phyloP scores from a whole-genome alignment of 257 asterid species.

The Parsonsia alboflavescens region DNA sequence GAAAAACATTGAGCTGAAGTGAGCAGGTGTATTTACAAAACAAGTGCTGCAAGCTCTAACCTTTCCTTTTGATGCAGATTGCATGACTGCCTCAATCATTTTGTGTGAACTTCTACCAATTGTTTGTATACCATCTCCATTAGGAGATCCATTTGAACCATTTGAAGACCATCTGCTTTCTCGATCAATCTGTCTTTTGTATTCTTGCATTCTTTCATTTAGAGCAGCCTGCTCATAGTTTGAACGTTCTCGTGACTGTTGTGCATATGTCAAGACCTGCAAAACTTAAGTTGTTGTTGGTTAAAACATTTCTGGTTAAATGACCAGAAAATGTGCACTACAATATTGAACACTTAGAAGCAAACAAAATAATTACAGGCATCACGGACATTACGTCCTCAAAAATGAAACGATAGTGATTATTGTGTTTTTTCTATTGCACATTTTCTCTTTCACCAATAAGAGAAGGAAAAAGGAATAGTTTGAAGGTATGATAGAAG shows the following conservation, averaged over 20 bases:
- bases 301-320: neutral
- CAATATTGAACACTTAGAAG: slow-evolving; percentile 16
- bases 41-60: slow-evolving; percentile 28
- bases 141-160: slow-evolving; percentile 89
- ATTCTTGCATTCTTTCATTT: slow-evolving; percentile 96
- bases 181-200: slow-evolving; percentile 84
- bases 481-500: neutral
- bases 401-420: neutral
- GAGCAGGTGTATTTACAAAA: slow-evolving; percentile 16
- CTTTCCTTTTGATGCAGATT: slow-evolving; percentile 98
- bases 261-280: slow-evolving; percentile 95
- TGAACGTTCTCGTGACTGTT: slow-evolving; percentile 91
- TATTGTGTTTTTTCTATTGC: neutral
- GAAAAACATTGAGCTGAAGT: slow-evolving; percentile 5
- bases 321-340: neutral
- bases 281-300: slow-evolving; percentile 9
- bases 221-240: slow-evolving; percentile 97
- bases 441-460: neutral
- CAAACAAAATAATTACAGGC: neutral
- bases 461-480: neutral
- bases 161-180: slow-evolving; percentile 89
- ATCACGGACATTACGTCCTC: neutral
- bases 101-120: slow-evolving; percentile 98
- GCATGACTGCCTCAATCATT: slow-evolving; percentile 99
- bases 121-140: slow-evolving; percentile 98